Evolutionary conservation across 1,139 yeast species (phyloP), one percentile per base, ranked within the genome.

Genomic region (Candida frijolesensis): DNA sequence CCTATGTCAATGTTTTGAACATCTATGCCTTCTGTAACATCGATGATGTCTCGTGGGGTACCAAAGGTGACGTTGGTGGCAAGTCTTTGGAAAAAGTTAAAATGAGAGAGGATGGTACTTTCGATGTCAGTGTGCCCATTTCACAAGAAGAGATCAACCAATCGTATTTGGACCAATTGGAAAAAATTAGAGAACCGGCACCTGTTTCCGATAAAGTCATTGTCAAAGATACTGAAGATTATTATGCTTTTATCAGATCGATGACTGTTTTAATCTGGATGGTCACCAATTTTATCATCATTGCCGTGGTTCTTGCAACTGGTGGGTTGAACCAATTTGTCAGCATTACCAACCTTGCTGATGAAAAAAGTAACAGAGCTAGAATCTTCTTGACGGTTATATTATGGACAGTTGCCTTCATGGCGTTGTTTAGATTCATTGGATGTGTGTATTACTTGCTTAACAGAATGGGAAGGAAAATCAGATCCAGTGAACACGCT

Each of bases 251-350:
- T 58, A 79, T 89, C 64, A 80, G 96, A 66, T 88, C 96, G 4
- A 80, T 87, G 78, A 84, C 92, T 9, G 89, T 89, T 37, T 78
- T 89, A 54, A 71, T 85, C 14, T 89, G 96, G 96, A 83, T 89
- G 67, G 71, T 88, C 51, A 78, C 90, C 16, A 89, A 89, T 64
- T 86, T 87, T 54, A 76, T 84, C 19, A 74, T 89, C 44, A 80
- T 86, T 47, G 89, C 94, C 6, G 76, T 86, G 9, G 91, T 89
- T 2, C 76, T 87, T 46, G 84, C 85, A 58, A 82, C 89, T 0
- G 90, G 89, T 37, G 86, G 92, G 29, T 64, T 84, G 50, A 66
- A 70, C 50, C 78, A 75, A 54, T 72, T 76, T 51, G 60, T 54
- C 14, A 39, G 41, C 11, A 32, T 51, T 9, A 44, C 45, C 1